Conservation (phyloP, 441 rosid genomes). For the Omphalea diandra region DNA sequence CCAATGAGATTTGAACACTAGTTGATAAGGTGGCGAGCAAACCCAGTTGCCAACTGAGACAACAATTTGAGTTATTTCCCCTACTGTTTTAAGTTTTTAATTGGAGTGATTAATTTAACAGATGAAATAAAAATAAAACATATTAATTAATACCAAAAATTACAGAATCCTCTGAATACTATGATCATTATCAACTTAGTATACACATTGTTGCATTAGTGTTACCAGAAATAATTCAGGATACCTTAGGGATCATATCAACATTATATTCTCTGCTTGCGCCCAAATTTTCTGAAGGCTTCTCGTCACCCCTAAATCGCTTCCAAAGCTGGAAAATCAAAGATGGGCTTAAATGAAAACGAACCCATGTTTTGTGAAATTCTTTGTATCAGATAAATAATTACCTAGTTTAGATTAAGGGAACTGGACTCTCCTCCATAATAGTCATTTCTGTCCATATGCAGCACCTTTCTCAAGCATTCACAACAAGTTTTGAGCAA, state of each 20-base stretch:
- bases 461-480: conserved; percentile 52
- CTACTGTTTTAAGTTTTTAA: too few species aligned
- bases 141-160: too few species aligned
- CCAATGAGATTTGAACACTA: too few species aligned
- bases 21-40: too few species aligned
- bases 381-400: neutral
- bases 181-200: too few species aligned
- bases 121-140: too few species aligned
- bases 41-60: too few species aligned
- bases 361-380: neutral
- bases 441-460: conserved; percentile 89
- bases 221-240: neutral
- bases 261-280: conserved; percentile 81
- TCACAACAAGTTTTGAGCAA: neutral
- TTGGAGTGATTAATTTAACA: too few species aligned
- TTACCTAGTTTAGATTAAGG: conserved; percentile 76
- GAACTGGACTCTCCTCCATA: conserved; percentile 86
- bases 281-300: conserved; percentile 71
- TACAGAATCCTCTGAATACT: too few species aligned
- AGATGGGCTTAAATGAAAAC: neutral
- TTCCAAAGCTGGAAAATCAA: conserved; percentile 61
- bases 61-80: too few species aligned
- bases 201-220: too few species aligned
- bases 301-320: conserved; percentile 58
- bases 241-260: conserved; percentile 88